Conservation (phyloP, 495 filamentous ascomycete species). For the Pyronema omphalodes region DNA sequence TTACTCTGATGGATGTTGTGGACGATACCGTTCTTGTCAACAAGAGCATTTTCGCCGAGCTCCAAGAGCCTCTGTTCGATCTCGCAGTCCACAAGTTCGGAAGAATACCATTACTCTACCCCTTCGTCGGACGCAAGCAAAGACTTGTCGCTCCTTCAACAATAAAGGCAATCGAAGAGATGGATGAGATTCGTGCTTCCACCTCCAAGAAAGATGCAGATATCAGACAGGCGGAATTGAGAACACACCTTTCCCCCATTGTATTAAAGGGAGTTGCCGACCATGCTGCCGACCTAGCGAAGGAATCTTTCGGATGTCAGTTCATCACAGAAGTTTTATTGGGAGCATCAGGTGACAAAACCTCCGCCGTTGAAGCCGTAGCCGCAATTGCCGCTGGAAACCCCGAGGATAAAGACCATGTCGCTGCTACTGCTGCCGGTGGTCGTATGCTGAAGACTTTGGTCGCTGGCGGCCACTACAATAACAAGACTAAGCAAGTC, state of each 20-base stretch:
- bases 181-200: slow-evolving; percentile 53
- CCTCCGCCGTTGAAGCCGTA: slow-evolving; percentile 47
- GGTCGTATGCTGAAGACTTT: slow-evolving; percentile 83
- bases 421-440: slow-evolving; percentile 41
- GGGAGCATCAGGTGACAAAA: slow-evolving; percentile 50
- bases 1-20: slow-evolving; percentile 72
- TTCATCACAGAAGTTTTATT: slow-evolving; percentile 70
- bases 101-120: slow-evolving; percentile 64
- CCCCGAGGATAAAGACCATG: slow-evolving; percentile 38
- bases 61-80: slow-evolving; percentile 31
- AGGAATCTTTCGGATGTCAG: slow-evolving; percentile 67
- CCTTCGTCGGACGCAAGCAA: slow-evolving; percentile 52
- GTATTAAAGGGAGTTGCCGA: slow-evolving; percentile 53
- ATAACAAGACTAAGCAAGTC: slow-evolving; percentile 46
- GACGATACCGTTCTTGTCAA: slow-evolving; percentile 83
- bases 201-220: slow-evolving; percentile 78
- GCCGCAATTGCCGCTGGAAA: slow-evolving; percentile 43
- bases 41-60: slow-evolving; percentile 67
- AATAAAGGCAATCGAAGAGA: slow-evolving; percentile 46
- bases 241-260: slow-evolving; percentile 44
- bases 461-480: slow-evolving; percentile 69
- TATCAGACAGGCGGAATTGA: slow-evolving; percentile 54
- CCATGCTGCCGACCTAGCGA: slow-evolving; percentile 44
- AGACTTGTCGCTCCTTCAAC: slow-evolving; percentile 50
- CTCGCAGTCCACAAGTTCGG: slow-evolving; percentile 29